A percentile compares a stretch with the other conserved stretches of the same genome.
phyloP scores from a whole-genome alignment of 2,329 filamentous ascomycete genomes.

The Pestalotiopsis sp. region DNA sequence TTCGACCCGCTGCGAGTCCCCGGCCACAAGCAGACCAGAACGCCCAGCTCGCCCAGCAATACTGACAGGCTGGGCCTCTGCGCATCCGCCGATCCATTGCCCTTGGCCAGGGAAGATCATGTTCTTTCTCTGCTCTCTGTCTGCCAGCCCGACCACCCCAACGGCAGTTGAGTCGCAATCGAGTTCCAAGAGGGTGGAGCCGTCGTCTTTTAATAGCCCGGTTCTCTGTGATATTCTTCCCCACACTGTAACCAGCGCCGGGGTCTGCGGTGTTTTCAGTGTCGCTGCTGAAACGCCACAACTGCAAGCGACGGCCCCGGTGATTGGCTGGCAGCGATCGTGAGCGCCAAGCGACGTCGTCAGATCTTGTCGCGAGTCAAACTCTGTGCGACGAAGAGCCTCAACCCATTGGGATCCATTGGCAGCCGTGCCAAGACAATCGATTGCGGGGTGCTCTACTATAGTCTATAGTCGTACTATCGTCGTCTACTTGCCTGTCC shows the following conservation, averaged over 20 bases:
- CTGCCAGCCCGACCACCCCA: not conserved
- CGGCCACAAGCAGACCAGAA: not conserved
- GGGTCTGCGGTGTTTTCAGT: conserved; percentile 12
- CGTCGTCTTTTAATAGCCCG: conserved; percentile 12
- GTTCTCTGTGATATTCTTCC: not conserved
- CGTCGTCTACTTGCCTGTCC: not conserved
- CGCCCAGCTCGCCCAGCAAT: not conserved
- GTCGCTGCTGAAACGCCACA: conserved; percentile 9
- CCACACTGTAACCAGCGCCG: conserved; percentile 4
- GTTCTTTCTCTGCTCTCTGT: not conserved
- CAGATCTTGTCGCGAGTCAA: conserved; percentile 1
- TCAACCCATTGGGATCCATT: not conserved
- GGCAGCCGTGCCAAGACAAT: conserved; percentile 10
- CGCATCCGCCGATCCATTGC: not conserved
- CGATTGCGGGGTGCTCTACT: not conserved
- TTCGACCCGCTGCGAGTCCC: conserved; percentile 7
- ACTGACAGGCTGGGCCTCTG: not conserved
- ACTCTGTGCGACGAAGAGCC: not conserved
- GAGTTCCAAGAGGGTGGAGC: conserved; percentile 11
- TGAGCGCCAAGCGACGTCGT: not conserved
- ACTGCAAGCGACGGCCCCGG: not conserved
- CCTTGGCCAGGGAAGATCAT: not conserved
- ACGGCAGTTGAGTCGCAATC: conserved; percentile 4
- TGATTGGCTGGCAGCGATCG: conserved; percentile 5
- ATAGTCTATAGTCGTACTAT: not conserved